Conservation (phyloP, 2,329 filamentous ascomycete species). For the Xylariaceae sp. region DNA sequence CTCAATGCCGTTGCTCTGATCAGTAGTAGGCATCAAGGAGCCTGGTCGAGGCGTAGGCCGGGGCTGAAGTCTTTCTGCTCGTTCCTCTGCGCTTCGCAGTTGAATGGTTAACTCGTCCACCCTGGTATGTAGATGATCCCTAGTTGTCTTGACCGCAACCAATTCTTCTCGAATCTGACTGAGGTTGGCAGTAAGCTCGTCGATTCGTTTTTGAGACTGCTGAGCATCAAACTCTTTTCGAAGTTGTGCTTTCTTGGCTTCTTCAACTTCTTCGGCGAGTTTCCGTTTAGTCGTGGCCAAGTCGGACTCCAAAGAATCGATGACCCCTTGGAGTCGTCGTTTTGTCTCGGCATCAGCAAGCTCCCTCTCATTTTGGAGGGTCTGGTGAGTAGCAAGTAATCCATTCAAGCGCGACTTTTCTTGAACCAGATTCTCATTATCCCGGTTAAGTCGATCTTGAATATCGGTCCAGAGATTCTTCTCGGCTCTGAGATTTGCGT, state of each 20-base stretch:
- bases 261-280: slow-evolving; percentile 76
- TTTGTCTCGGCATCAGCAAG: slow-evolving; percentile 76
- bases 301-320: slow-evolving; percentile 77
- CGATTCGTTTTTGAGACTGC: slow-evolving; percentile 85
- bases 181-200: slow-evolving; percentile 79
- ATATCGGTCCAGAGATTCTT: slow-evolving; percentile 94
- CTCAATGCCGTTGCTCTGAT: slow-evolving; percentile 38
- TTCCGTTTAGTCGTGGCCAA: slow-evolving; percentile 76
- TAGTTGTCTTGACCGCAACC: slow-evolving; percentile 77
- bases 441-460: slow-evolving; percentile 79
- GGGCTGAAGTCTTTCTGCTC: slow-evolving; percentile 76
- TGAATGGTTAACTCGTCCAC: slow-evolving; percentile 88
- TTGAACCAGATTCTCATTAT: slow-evolving; percentile 79
- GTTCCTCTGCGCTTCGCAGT: slow-evolving; percentile 83
- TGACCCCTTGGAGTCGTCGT: slow-evolving; percentile 71
- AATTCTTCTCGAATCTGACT: slow-evolving; percentile 82
- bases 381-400: slow-evolving; percentile 79
- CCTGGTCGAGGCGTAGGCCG: slow-evolving; percentile 63
- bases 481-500: slow-evolving; percentile 88
- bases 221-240: slow-evolving; percentile 88
- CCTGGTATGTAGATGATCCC: slow-evolving; percentile 82
- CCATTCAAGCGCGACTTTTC: slow-evolving; percentile 82
- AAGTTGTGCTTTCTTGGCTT: slow-evolving; percentile 74
- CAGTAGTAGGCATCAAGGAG: slow-evolving; percentile 37
- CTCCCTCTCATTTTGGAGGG: slow-evolving; percentile 86